Evolutionary conservation across 176 grass and related monocot genomes (phyloP).

Genomic region (Juncus effusus): DNA sequence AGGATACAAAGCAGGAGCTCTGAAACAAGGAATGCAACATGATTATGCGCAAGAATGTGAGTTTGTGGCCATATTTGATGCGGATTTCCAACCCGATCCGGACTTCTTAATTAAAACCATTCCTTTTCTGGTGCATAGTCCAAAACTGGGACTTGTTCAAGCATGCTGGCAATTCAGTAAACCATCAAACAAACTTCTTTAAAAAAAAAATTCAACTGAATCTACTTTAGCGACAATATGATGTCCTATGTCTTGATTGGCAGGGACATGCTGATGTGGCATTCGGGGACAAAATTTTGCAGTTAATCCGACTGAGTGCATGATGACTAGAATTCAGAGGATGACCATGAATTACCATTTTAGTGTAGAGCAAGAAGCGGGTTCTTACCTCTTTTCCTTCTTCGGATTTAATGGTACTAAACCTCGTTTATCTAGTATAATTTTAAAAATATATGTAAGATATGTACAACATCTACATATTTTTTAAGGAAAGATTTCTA

Average conservation of each 20-base stretch:
- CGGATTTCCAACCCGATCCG: constrained; percentile 89
- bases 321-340: constrained; percentile 98
- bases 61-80: constrained; percentile 87
- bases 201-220: background rate
- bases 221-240: constrained; percentile 25
- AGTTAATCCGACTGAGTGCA: constrained; percentile 80
- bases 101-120: constrained; percentile 77
- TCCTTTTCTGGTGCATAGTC: constrained; percentile 61
- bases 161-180: constrained; percentile 93
- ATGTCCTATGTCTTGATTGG: constrained; percentile 59
- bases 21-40: constrained; percentile 80
- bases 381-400: constrained; percentile 79
- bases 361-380: constrained; percentile 96
- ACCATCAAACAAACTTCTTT: constrained; percentile 16
- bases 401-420: constrained; percentile 96
- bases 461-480: background rate
- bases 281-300: constrained; percentile 97
- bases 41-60: constrained; percentile 70
- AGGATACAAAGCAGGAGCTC: constrained; percentile 94
- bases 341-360: constrained; percentile 99
- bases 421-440: no score
- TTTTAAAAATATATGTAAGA: no score
- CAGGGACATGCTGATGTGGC: constrained; percentile 92
- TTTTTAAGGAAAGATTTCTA: background rate
- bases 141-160: constrained; percentile 82